Evolutionary conservation across 352 stramenopile genomes (phyloP), one percentile per base, ranked within the genome.

Genomic region (Blastocystis sp.): DNA sequence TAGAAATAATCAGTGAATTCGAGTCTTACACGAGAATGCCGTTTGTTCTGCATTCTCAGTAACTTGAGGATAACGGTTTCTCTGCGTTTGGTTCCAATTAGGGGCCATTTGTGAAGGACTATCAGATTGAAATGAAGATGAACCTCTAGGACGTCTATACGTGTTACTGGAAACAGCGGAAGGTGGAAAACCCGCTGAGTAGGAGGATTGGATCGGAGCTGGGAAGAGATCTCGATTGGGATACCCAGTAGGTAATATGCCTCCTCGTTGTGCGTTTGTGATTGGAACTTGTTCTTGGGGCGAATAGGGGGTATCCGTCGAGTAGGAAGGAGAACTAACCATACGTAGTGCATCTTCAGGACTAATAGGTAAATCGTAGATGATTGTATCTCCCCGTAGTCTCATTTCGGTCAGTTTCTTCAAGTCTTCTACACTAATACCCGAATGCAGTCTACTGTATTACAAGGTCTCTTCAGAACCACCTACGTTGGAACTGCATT

Each of bases 351-450:
- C 64, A 56, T 76, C 64, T 51, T 76, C 64, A 15, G 64, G 64
- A 27, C 64, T 76, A 22, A 76, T 44, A 24, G 15, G 64, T 15
- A 76, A 44, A 44, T 76, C 64, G n/a, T 51, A 76, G 24, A 53
- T 27, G 33, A 76, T 76, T 15, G 1, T 37, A 11, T 76, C 30
- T 51, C 64, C 64, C 2, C 33, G 24, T n/a, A 76, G 35, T 33
- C 64, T 5, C 64, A 76, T 76, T 76, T 76, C n/a, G 1, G 64
- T 76, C 2, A 76, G 64, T n/a, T 27, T 37, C 33, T 76, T 76
- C n/a, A 76, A 44, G 17, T 76, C 64, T 27, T 76, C 64, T 15
- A 76, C 64, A 53, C 64, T 76, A 1, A 76, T 76, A n/a, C 64
- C 64, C 5, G 30, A 54, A 48, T 76, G 64, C 11, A 76, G 64